A percentile compares a stretch with the other conserved stretches of the same genome.
phyloP scores from a whole-genome alignment of 306 rosid genomes.

The Sicyos edulis region DNA sequence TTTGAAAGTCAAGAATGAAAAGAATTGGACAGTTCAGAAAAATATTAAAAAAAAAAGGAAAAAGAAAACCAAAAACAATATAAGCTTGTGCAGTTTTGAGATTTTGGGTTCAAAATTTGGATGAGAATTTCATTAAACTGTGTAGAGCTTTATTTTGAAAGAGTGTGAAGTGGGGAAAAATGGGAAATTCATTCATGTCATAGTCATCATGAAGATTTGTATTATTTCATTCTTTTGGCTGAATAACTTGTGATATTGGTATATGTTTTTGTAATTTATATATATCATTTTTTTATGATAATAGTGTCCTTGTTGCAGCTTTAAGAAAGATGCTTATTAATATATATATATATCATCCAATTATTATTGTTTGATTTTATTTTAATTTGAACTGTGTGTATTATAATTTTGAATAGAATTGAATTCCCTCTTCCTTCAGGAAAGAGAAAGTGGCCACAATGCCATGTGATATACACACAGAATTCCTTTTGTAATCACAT shows the following conservation, averaged over 20 bases:
- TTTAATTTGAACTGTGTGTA: no score
- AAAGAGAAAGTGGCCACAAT: neutral
- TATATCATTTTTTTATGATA: neutral
- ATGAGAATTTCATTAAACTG: neutral
- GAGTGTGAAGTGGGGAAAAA: no score
- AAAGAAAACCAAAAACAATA: no score
- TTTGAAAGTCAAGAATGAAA: neutral
- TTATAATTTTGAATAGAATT: neutral
- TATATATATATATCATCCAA: no score
- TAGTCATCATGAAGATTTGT: neutral
- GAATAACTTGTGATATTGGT: constrained; percentile 2
- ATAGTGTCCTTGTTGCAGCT: constrained; percentile 7
- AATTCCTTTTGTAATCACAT: constrained; percentile 14
- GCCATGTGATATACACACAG: constrained; percentile 16
- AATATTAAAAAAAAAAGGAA: neutral
- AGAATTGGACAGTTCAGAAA: neutral
- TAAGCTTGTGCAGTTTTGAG: neutral
- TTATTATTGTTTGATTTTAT: no score
- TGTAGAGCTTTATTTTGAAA: neutral
- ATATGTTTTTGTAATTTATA: neutral
- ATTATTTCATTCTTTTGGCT: constrained; percentile 18
- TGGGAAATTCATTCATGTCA: constrained; percentile 13
- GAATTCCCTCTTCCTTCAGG: neutral
- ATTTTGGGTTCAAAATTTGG: neutral
- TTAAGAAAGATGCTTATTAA: constrained; percentile 12